Base-by-base conservation (phyloP, 129 eudicot species). In the Saposhnikovia divaricata region DNA sequence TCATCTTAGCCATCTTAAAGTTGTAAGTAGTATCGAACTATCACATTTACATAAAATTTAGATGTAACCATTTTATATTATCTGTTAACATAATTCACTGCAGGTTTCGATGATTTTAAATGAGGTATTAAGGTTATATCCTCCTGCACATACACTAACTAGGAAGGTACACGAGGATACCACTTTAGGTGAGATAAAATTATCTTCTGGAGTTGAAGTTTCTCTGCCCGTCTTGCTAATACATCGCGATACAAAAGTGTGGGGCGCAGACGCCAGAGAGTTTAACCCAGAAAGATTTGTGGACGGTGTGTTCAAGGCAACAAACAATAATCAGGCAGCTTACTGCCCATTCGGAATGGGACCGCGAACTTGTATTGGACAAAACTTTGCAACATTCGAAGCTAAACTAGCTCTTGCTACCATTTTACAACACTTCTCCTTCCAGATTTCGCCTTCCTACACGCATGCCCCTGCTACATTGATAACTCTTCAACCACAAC, bases 121-220 rank as follows among this genome's bases (percentile, higher is more conserved):
- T 16, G 88, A 85, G 81, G 86, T 82, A 27, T 43, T 85, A 40
- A 79, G 88, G 74, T 46, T 85, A 39, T 85, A 85, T 45, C 79
- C 88, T 39, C 84, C 88, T 3, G 77, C 18, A 82, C 31, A 28
- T n/a, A 61, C 44, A 74, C 57, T 85, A 25, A 13, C 4, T 9
- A 66, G 88, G 72, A 47, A 3, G 21, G 46, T 45, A 6, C 18
- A 71, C 9, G 8, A 59, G 23, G 82, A 80, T 43, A 80, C 77
- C 19, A 75, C 16, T 40, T 6, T 85, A 27, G 86, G 86, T 25
- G 55, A 76, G 4, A 4, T 80, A 28, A 38, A 53, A 12, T 53
- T 85, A 25, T 85, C 84, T 0, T 79, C 81, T 1, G 86, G 82
- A 15, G 44, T 76, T 38, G 57, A 43, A 31, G 51, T 85, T 1